Conservation (phyloP, 1,139 yeast genomes). For the Arxiozyma telluris region DNA sequence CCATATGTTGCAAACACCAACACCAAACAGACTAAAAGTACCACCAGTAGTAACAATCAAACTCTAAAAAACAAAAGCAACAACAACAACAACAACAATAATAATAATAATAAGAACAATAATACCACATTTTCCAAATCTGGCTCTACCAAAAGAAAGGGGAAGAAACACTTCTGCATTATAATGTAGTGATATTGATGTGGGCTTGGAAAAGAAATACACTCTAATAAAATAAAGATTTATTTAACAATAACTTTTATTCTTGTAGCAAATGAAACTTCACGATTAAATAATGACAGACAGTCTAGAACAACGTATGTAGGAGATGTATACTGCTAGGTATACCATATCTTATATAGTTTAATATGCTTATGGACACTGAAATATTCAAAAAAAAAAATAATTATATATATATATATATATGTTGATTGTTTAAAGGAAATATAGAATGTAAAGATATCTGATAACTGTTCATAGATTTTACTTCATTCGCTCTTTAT, state of each 20-base stretch:
- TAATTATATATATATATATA: too few species aligned
- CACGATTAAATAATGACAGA: background rate
- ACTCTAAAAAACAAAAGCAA: background rate
- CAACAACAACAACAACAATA: too few species aligned
- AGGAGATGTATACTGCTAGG: background rate
- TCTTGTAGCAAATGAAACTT: background rate
- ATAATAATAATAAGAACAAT: too few species aligned
- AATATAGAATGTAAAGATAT: background rate
- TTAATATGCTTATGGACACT: background rate
- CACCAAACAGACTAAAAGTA: too few species aligned
- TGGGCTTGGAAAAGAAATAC: background rate
- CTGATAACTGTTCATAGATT: background rate
- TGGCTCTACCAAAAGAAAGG: slow-evolving; percentile 13
- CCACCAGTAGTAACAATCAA: background rate
- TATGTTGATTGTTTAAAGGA: background rate
- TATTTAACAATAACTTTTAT: background rate
- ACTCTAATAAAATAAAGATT: background rate
- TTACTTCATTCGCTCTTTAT: background rate
- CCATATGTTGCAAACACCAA: too few species aligned
- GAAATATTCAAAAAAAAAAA: too few species aligned
- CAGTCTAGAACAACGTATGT: background rate
- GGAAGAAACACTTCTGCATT: slow-evolving; percentile 32
- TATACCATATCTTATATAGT: background rate
- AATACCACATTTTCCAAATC: background rate
- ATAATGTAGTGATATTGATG: slow-evolving; percentile 18